These are phyloP conservation scores for Conticribra guillardii DNA, from an alignment of 108 stramenopile species.

Conservation along the genomic window DNA sequence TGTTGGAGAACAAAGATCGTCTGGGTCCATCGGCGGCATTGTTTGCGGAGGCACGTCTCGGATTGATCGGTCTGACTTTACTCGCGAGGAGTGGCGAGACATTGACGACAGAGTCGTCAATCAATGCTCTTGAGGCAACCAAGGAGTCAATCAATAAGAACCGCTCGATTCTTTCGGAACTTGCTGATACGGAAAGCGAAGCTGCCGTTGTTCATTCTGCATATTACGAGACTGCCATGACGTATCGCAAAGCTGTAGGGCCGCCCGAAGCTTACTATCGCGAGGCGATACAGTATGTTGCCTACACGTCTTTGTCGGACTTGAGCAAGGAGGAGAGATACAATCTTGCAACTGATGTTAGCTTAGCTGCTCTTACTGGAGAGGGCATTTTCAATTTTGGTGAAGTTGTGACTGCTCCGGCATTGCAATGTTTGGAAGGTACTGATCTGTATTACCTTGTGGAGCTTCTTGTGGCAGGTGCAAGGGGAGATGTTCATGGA, in stretches of 20 bases:
- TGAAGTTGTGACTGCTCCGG: constrained; percentile 91
- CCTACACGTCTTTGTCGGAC: constrained; percentile 62
- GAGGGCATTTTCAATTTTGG: constrained; percentile 98
- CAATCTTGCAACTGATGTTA: constrained; percentile 87
- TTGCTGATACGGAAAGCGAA: constrained; percentile 47
- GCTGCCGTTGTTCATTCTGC: constrained; percentile 87
- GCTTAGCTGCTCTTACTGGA: constrained; percentile 95
- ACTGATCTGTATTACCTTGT: constrained; percentile 75
- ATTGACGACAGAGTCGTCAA: constrained; percentile 36
- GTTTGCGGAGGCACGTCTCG: constrained; percentile 71
- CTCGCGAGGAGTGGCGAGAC: constrained; percentile 35
- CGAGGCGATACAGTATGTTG: constrained; percentile 87
- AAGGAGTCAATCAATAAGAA: constrained; percentile 64
- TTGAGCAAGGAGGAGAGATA: constrained; percentile 44
- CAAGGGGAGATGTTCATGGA: constrained; percentile 86
- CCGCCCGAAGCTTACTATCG: constrained; percentile 95
- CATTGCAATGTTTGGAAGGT: constrained; percentile 67
- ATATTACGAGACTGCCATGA: constrained; percentile 89
- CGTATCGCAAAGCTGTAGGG: constrained; percentile 93
- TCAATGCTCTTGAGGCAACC: constrained; percentile 48
- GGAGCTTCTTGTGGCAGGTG: constrained; percentile 83
- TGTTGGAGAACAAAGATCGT: constrained; percentile 37
- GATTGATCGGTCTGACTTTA: constrained; percentile 55
- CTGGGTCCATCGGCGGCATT: constrained; percentile 69
- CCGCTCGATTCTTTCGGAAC: constrained; percentile 60